A percentile compares a stretch with the other conserved stretches of the same genome.
Evolutionary conservation across 768 basidiomycete genomes (phyloP).

Genomic region (Mycena sanguinolenta): DNA sequence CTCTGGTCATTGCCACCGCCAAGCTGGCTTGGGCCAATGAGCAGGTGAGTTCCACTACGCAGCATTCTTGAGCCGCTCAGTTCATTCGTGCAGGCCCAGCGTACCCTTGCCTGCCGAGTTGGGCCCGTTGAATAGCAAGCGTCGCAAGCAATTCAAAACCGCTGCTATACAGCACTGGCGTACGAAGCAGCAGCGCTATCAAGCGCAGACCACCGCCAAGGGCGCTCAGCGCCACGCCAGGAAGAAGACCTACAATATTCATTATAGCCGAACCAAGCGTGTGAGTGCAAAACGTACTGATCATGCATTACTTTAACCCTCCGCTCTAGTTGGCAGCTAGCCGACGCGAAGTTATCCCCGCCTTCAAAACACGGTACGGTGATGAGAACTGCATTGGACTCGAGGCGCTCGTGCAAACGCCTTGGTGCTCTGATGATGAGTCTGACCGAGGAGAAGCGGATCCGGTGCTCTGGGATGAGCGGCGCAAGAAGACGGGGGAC

Average conservation of each 20-base stretch:
- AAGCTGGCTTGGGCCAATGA: not conserved
- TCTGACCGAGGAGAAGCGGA: too few relatives aligned
- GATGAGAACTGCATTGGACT: too few relatives aligned
- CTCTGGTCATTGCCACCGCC: not conserved
- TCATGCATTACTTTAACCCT: not conserved
- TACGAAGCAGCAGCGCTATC: not conserved
- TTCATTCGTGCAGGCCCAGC: not conserved
- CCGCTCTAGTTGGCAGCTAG: not conserved
- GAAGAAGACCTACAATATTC: not conserved
- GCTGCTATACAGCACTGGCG: not conserved
- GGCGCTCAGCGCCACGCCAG: too few relatives aligned
- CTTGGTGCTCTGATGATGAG: too few relatives aligned
- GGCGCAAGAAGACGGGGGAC: too few relatives aligned
- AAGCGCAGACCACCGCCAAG: not conserved
- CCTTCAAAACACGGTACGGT: too few relatives aligned
- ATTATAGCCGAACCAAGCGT: not conserved
- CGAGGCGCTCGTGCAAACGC: too few relatives aligned
- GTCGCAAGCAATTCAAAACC: not conserved
- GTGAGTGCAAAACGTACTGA: not conserved
- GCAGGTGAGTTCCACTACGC: not conserved
- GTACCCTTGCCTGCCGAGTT: not conserved
- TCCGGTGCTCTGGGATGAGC: too few relatives aligned
- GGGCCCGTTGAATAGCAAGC: not conserved
- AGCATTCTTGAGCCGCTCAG: not conserved
- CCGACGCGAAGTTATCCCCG: not conserved